Conservation (phyloP, 2,329 filamentous ascomycete genomes). For the Acephala macrosclerotiorum region DNA sequence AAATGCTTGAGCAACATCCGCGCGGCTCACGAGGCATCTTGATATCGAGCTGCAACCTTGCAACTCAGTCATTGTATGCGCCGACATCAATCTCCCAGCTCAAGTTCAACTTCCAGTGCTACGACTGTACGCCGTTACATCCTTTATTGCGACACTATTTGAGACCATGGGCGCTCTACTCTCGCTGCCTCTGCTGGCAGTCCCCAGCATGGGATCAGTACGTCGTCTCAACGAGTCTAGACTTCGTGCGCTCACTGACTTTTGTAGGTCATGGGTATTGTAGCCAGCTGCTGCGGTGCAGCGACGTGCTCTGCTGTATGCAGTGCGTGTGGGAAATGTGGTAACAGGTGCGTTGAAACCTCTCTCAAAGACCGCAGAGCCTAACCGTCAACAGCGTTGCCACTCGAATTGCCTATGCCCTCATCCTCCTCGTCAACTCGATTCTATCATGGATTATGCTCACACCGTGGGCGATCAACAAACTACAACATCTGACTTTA, state of each 20-base stretch:
- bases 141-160: slow-evolving; percentile 13
- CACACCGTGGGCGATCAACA: slow-evolving; percentile 97
- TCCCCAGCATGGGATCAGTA: slow-evolving; percentile 89
- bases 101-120: slow-evolving; percentile 14
- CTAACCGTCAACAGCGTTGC: slow-evolving; percentile 71
- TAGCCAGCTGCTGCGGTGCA: slow-evolving; percentile 92
- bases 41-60: not conserved
- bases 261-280: slow-evolving; percentile 74
- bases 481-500: slow-evolving; percentile 88
- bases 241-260: slow-evolving; percentile 28
- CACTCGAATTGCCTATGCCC: slow-evolving; percentile 94
- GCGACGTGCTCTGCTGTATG: slow-evolving; percentile 96
- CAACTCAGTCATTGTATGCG: slow-evolving; percentile 15
- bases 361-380: slow-evolving; percentile 10
- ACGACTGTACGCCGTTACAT: slow-evolving; percentile 7
- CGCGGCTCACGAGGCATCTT: slow-evolving; percentile 12
- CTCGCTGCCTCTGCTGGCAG: slow-evolving; percentile 85
- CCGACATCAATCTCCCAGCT: slow-evolving; percentile 16
- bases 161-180: slow-evolving; percentile 84
- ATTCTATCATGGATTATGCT: slow-evolving; percentile 99
- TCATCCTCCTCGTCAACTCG: slow-evolving; percentile 95
- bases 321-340: slow-evolving; percentile 94
- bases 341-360: slow-evolving; percentile 74
- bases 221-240: slow-evolving; percentile 46
- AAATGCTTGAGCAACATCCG: not conserved